Evolutionary conservation across 2,329 filamentous ascomycete species (phyloP).

Genomic region (Exophiala spinifera): DNA sequence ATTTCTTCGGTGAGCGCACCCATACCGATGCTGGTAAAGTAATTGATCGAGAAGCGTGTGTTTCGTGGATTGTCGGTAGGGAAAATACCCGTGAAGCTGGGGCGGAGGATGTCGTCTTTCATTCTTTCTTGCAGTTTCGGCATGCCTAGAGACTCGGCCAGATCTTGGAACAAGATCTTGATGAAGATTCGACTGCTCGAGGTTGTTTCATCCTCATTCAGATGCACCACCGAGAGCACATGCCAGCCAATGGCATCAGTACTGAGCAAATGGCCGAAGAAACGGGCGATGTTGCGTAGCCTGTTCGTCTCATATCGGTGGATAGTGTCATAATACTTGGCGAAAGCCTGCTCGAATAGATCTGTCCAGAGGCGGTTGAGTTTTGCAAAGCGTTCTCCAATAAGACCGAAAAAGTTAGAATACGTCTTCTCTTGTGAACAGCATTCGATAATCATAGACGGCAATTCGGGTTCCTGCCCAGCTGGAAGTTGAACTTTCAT

Average conservation of each 20-base stretch:
- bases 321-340: conserved; percentile 94
- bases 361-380: conserved; percentile 93
- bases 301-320: conserved; percentile 96
- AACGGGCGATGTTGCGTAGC: conserved; percentile 87
- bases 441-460: conserved; percentile 96
- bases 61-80: conserved; percentile 85
- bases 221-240: conserved; percentile 74
- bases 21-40: conserved; percentile 98
- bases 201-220: conserved; percentile 96
- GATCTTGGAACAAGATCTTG: conserved; percentile 94
- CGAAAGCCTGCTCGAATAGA: conserved; percentile 85
- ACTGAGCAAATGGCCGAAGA: conserved; percentile 88
- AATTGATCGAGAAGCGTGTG: conserved; percentile 96
- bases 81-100: conserved; percentile 81
- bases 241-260: conserved; percentile 92
- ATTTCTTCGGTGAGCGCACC: conserved; percentile 91
- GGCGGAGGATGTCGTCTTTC: conserved; percentile 72
- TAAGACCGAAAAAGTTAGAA: conserved; percentile 93
- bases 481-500: conserved; percentile 88
- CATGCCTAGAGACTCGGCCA: conserved; percentile 83
- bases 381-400: conserved; percentile 92
- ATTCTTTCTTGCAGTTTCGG: conserved; percentile 72
- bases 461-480: conserved; percentile 84
- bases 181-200: conserved; percentile 96
- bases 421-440: conserved; percentile 96